These are phyloP conservation scores for Choanephora cucurbitarum DNA, from an alignment of 371 early-diverging fungal species.

Conservation along the genomic window DNA sequence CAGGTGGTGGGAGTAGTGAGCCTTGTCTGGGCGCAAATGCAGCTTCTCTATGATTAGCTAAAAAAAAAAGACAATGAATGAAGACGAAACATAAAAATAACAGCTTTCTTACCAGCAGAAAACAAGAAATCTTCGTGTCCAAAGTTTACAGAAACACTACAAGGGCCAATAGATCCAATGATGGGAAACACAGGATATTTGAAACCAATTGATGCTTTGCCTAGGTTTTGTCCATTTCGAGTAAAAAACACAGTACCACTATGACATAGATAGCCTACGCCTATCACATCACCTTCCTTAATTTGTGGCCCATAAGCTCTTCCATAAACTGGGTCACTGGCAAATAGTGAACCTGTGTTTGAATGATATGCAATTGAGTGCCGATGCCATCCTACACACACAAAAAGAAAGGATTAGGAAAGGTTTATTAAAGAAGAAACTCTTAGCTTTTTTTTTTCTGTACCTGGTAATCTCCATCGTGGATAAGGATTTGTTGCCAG, in stretches of 20 bases:
- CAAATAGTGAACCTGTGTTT: constrained; percentile 51
- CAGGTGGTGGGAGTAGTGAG: constrained; percentile 56
- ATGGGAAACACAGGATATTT: constrained; percentile 54
- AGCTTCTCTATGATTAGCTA: constrained; percentile 73
- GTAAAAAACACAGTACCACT: constrained; percentile 74
- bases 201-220: constrained; percentile 54
- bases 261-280: constrained; percentile 67
- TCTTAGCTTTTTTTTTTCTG: not conserved
- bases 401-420: not conserved
- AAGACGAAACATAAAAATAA: not conserved
- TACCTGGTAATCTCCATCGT: constrained; percentile 61
- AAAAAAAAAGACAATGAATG: constrained; percentile 48
- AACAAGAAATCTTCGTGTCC: constrained; percentile 46
- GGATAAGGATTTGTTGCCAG: constrained; percentile 70
- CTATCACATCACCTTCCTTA: constrained; percentile 70
- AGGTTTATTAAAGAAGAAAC: not conserved
- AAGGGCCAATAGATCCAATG: constrained; percentile 57
- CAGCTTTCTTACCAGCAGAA: constrained; percentile 15
- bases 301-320: constrained; percentile 59
- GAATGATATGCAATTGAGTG: constrained; percentile 72
- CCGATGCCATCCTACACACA: constrained; percentile 53
- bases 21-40: constrained; percentile 69
- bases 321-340: constrained; percentile 65
- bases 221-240: constrained; percentile 64
- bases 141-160: constrained; percentile 55